These are phyloP conservation scores for Sphaerulina populicola DNA, from an alignment of 2,329 filamentous ascomycete genomes.

Conservation along the genomic window DNA sequence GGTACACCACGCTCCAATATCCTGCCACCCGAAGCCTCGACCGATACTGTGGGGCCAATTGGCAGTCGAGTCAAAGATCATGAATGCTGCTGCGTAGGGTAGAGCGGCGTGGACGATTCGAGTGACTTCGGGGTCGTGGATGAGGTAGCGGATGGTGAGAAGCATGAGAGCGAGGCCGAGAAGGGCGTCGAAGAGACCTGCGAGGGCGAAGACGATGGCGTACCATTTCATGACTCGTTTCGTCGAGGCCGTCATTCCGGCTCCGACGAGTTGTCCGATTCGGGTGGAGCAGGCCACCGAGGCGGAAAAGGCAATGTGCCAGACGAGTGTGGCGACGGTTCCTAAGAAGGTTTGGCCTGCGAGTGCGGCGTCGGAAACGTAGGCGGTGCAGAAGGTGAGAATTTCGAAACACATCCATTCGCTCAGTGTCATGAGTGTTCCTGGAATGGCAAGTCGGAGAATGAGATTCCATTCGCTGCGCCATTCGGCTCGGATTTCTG, in stretches of 20 bases:
- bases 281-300: slow-evolving; percentile 35
- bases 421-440: slow-evolving; percentile 22
- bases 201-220: slow-evolving; percentile 30
- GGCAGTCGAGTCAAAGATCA: slow-evolving; percentile 34
- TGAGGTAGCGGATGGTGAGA: slow-evolving; percentile 31
- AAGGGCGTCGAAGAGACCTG: slow-evolving; percentile 32
- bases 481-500: slow-evolving; percentile 12
- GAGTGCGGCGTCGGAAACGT: slow-evolving; percentile 21
- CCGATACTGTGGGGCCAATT: slow-evolving; percentile 34
- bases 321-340: slow-evolving; percentile 31
- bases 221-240: slow-evolving; percentile 30
- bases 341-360: slow-evolving; percentile 21
- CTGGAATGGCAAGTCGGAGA: slow-evolving; percentile 21
- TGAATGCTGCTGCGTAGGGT: slow-evolving; percentile 34
- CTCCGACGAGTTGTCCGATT: slow-evolving; percentile 36
- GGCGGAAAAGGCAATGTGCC: slow-evolving; percentile 37
- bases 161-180: slow-evolving; percentile 29
- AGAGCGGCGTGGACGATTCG: slow-evolving; percentile 31
- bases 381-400: slow-evolving; percentile 31
- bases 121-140: slow-evolving; percentile 32
- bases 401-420: slow-evolving; percentile 29
- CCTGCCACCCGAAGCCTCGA: slow-evolving; percentile 34
- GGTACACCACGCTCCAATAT: slow-evolving; percentile 34
- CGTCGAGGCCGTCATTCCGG: slow-evolving; percentile 31
- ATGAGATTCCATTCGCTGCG: slow-evolving; percentile 35